Percentiles rank a stretch among this genome's conserved stretches.
Conservation (phyloP, 2,329 filamentous ascomycete species). For the Sphaerostilbella broomeana region DNA sequence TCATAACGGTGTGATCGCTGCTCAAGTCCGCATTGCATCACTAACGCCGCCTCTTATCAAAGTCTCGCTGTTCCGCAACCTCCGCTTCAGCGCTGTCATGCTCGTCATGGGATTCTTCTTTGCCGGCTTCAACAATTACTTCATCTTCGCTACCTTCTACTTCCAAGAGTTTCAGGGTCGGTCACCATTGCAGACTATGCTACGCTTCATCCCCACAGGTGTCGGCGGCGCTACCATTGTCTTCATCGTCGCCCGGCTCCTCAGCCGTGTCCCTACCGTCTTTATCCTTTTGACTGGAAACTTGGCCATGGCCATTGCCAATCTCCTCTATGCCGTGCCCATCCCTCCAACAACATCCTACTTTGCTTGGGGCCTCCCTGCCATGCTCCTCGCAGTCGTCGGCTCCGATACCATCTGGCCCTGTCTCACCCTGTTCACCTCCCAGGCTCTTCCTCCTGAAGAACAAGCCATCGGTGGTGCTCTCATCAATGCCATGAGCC, state of each 20-base stretch:
- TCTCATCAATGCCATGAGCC: constrained; percentile 59
- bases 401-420: constrained; percentile 64
- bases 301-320: constrained; percentile 46
- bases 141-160: constrained; percentile 63
- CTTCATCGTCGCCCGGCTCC: constrained; percentile 47
- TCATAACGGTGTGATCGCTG: neutral
- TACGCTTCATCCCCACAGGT: constrained; percentile 63
- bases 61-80: constrained; percentile 55
- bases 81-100: constrained; percentile 56
- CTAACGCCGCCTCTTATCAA: constrained; percentile 53
- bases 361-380: constrained; percentile 60
- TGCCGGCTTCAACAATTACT: constrained; percentile 59
- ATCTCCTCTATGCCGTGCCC: constrained; percentile 56
- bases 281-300: constrained; percentile 54
- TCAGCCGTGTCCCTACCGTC: constrained; percentile 51
- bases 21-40: constrained; percentile 18
- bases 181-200: constrained; percentile 56
- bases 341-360: constrained; percentile 56
- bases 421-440: constrained; percentile 58
- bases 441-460: constrained; percentile 52
- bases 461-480: constrained; percentile 64
- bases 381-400: constrained; percentile 59
- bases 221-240: constrained; percentile 53
- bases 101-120: constrained; percentile 61
- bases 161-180: constrained; percentile 62